These are phyloP conservation scores for Lichtheimia ornata DNA, from an alignment of 371 early-diverging fungal species.

Conservation along the genomic window DNA sequence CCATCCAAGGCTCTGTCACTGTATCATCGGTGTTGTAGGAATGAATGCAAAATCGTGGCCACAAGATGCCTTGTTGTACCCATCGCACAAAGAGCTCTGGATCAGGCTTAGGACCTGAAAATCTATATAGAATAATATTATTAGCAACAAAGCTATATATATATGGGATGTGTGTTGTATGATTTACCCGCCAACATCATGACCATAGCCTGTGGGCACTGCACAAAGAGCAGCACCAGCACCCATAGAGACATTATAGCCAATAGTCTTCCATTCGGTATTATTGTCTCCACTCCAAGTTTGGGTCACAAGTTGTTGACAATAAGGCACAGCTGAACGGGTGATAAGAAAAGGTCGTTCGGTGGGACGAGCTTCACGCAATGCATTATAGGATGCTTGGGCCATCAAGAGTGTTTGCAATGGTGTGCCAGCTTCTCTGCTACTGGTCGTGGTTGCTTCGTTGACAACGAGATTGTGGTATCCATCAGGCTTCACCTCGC, in stretches of 20 bases:
- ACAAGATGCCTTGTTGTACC: slow-evolving; percentile 66
- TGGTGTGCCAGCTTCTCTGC: slow-evolving; percentile 38
- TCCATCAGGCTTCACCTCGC: slow-evolving; percentile 22
- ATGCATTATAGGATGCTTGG: slow-evolving; percentile 57
- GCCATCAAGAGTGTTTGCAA: slow-evolving; percentile 60
- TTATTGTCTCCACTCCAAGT: slow-evolving; percentile 69
- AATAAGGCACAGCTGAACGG: slow-evolving; percentile 52
- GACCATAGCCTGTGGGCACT: slow-evolving; percentile 58
- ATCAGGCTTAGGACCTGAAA: slow-evolving; percentile 58
- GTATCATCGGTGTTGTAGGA: slow-evolving; percentile 60
- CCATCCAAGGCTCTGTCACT: slow-evolving; percentile 68
- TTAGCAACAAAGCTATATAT: neutral
- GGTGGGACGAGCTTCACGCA: slow-evolving; percentile 32
- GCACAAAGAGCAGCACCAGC: slow-evolving; percentile 48
- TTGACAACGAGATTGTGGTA: neutral
- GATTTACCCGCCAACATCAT: slow-evolving; percentile 58
- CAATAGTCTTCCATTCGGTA: slow-evolving; percentile 64
- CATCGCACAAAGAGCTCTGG: slow-evolving; percentile 64
- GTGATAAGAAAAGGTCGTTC: slow-evolving; percentile 62
- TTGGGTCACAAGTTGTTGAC: slow-evolving; percentile 47
- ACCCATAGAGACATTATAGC: slow-evolving; percentile 66
- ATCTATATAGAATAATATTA: slow-evolving; percentile 13
- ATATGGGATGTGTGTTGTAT: neutral
- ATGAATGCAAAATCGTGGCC: slow-evolving; percentile 64
- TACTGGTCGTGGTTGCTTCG: neutral